Base-by-base conservation (phyloP, 2,329 filamentous ascomycete genomes). In the Fusarium acutatum region DNA sequence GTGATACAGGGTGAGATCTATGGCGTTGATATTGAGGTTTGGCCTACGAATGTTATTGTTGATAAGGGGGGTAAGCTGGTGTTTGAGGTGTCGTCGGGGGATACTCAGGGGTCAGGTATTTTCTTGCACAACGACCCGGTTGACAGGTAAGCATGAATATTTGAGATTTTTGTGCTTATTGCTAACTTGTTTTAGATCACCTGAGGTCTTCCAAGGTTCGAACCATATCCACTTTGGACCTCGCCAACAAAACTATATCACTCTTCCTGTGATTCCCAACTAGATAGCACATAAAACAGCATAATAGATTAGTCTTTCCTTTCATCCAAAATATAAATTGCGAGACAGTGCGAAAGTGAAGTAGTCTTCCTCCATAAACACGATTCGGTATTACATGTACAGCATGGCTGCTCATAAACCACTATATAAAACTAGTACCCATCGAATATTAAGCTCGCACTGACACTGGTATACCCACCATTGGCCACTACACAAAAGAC, bases 1-100 rank as follows among this genome's bases (percentile, higher is more conserved):
- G 89, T 92, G 14, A 83, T 86, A 34, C 81, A 84, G 0, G 87
- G 86, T 1, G 86, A 89, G 61, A 82, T 90, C 0, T 92, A 92
- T 73, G 80, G 78, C 0, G 88, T 91, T 1, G 90, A 92, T 69
- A 82, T 92, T 1, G 90, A 92, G 77, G 78, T 92, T 0, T 92
- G 90, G 90, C 89, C 90, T 1, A 91, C 90, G 0, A 90, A 90
- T 67, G 88, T 91, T 0, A 81, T 91, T 1, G 82, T 81, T 15
- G 79, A 80, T 30, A 77, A 79, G 38, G 89, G 89, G 0, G 86
- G 84, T 0, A 85, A 82, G 74, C 73, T 91, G 22, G 83, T 90
- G 6, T 85, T 91, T 46, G 89, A 91, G 78, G 82, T 91, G 6
- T 79, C 84, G 11, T 85, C 83, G 47, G 87, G 87, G 3, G 89